phyloP scores from a whole-genome alignment of 2,329 filamentous ascomycete genomes.

The Sclerotinia nivalis region DNA sequence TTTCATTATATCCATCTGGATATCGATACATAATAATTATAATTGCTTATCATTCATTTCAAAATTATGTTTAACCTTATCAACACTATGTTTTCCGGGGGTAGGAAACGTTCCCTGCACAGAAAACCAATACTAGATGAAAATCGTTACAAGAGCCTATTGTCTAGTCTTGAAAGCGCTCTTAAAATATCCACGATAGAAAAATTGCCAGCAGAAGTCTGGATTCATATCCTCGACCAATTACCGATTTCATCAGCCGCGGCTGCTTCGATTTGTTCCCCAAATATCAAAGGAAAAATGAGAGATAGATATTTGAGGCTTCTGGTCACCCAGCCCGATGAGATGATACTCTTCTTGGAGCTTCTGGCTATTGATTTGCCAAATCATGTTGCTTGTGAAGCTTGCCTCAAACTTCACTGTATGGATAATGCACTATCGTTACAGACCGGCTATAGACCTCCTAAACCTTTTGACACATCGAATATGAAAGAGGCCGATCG shows the following conservation, averaged over 20 bases:
- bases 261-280: neutral
- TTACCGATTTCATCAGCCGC: slow-evolving; percentile 1
- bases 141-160: neutral
- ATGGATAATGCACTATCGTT: neutral
- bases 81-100: neutral
- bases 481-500: too few relatives aligned
- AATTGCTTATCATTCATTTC: neutral
- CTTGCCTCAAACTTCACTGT: neutral
- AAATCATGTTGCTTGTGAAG: neutral
- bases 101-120: neutral
- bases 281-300: neutral
- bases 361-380: neutral
- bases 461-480: too few relatives aligned
- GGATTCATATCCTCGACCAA: neutral
- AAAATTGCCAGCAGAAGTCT: neutral
- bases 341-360: neutral
- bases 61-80: neutral
- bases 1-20: neutral
- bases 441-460: neutral
- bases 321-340: neutral
- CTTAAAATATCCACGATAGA: neutral
- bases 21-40: neutral
- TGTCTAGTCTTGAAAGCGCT: neutral
- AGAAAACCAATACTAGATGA: neutral
- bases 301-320: neutral